Evolutionary conservation across 257 asterid genomes (phyloP), one percentile per base, ranked within the genome.

Genomic region (Echites panduratus): DNA sequence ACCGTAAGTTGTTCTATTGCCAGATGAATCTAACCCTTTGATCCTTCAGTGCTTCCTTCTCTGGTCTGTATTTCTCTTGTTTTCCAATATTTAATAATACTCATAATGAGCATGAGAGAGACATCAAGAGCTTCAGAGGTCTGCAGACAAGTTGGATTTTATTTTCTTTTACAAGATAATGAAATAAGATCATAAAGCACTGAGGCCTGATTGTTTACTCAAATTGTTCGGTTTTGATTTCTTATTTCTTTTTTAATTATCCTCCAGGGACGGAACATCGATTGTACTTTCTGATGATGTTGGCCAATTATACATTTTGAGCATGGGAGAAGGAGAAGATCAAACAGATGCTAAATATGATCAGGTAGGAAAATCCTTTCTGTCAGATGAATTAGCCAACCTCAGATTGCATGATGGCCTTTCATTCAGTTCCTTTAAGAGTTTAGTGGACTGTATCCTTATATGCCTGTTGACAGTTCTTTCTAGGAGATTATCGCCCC

Each of bases 401-500:
- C 19, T 58, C 40, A 65, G 45, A 65, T 63, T 53, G 68, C 80
- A 70, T 61, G 47, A 41, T 76, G 44, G 32, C 74, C 83, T 62
- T 32, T 16, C 13, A 12, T 64, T 38, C 4, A n/a, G 26, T 0
- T 64, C 40, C 6, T 19, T 38, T 40, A 64, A 64, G 47, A 62
- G 49, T 43, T 75, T 19, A 22, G 5, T 56, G 6, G 27, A 61
- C 20, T 38, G 3, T 66, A 4, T 56, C 29, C 35, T 79, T 47
- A 41, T 78, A 41, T 79, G 85, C 67, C 79, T 80, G 65, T 79
- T 35, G 52, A 80, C 94, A 94, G 99, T 94, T 94, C 82, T 94
- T 94, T 78, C 81, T 94, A 62, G 99, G 99, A 70, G 99, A 94
- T 73, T 94, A 89, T 81, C 94, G 99, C 58, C 99, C 99, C 71